Evolutionary conservation across 495 filamentous ascomycete species (phyloP).

Genomic region (Penicillium riverlandense): DNA sequence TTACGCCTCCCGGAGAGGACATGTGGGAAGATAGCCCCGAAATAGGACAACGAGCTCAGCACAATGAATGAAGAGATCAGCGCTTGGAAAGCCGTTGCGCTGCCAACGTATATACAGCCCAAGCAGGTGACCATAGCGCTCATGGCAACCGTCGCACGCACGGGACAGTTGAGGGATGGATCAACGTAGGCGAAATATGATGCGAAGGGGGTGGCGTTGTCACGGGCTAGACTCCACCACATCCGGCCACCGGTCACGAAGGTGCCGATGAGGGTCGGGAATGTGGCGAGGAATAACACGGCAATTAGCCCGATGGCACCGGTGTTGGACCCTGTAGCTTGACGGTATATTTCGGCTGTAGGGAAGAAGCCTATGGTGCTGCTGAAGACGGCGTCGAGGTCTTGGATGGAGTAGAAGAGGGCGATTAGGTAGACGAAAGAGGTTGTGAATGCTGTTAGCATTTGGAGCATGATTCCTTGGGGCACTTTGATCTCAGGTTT

Average conservation of each 20-base stretch:
- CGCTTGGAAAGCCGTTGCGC: conserved; percentile 61
- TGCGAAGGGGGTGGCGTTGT: conserved; percentile 44
- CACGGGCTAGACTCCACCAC: conserved; percentile 71
- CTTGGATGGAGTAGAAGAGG: conserved; percentile 59
- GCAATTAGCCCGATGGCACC: conserved; percentile 56
- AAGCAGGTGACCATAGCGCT: conserved; percentile 54
- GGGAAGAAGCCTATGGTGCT: conserved; percentile 54
- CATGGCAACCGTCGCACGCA: conserved; percentile 53
- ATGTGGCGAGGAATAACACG: conserved; percentile 44
- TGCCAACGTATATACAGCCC: conserved; percentile 64
- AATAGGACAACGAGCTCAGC: conserved; percentile 64
- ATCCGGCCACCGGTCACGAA: conserved; percentile 64
- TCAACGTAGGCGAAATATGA: conserved; percentile 27
- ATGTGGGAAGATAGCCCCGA: conserved; percentile 63
- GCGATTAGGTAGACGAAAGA: conserved; percentile 21
- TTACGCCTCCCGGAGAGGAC: conserved; percentile 54
- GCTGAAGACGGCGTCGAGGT: conserved; percentile 48
- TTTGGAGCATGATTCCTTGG: conserved; percentile 48
- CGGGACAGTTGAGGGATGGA: conserved; percentile 45
- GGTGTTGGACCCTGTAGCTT: conserved; percentile 55
- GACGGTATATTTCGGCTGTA: conserved; percentile 63
- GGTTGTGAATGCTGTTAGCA: conserved; percentile 52
- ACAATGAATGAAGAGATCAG: conserved; percentile 70
- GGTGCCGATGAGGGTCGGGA: conserved; percentile 54
- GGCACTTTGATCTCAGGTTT: conserved; percentile 20